A percentile compares a stretch with the other conserved stretches of the same genome.
phyloP scores from a whole-genome alignment of 495 filamentous ascomycete species.

The Hyaloscypha variabilis region DNA sequence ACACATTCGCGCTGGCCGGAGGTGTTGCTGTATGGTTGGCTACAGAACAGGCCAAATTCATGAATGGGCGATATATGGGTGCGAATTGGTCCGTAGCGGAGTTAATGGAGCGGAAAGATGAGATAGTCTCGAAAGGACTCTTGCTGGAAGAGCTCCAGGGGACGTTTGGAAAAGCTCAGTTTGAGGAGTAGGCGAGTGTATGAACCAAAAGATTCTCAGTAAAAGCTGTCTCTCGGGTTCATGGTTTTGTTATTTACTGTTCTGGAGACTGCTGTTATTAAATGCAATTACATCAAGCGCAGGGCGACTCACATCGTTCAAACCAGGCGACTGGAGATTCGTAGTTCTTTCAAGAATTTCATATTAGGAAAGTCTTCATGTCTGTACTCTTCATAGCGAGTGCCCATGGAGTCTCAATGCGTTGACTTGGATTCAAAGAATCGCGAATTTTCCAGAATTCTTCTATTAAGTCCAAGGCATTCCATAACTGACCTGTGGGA shows the following conservation, averaged over 20 bases:
- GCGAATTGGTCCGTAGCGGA: slow-evolving; percentile 51
- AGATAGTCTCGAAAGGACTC: slow-evolving; percentile 36
- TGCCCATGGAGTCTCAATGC: slow-evolving; percentile 9
- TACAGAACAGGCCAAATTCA: slow-evolving; percentile 39
- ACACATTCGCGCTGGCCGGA: slow-evolving; percentile 37
- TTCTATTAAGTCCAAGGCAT: slow-evolving; percentile 12
- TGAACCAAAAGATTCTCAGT: neutral
- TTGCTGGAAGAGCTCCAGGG: slow-evolving; percentile 14
- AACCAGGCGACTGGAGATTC: neutral
- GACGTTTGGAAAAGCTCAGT: slow-evolving; percentile 10
- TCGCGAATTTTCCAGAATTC: slow-evolving; percentile 15
- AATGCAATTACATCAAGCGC: neutral
- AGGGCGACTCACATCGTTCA: neutral
- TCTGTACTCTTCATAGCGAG: slow-evolving; percentile 13
- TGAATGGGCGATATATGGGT: slow-evolving; percentile 44
- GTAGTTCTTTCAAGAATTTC: neutral
- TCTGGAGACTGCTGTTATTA: neutral
- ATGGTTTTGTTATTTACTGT: too few relatives aligned
- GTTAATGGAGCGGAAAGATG: slow-evolving; percentile 41
- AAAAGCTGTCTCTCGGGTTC: too few relatives aligned
- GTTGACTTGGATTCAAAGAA: neutral
- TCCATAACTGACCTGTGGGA: neutral
- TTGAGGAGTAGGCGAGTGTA: neutral
- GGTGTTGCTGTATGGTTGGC: slow-evolving; percentile 44
- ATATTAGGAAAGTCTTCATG: slow-evolving; percentile 10